A percentile compares a stretch with the other conserved stretches of the same genome.
Conservation (phyloP, 73 alveolate species). For the Symbiodinium natans region DNA sequence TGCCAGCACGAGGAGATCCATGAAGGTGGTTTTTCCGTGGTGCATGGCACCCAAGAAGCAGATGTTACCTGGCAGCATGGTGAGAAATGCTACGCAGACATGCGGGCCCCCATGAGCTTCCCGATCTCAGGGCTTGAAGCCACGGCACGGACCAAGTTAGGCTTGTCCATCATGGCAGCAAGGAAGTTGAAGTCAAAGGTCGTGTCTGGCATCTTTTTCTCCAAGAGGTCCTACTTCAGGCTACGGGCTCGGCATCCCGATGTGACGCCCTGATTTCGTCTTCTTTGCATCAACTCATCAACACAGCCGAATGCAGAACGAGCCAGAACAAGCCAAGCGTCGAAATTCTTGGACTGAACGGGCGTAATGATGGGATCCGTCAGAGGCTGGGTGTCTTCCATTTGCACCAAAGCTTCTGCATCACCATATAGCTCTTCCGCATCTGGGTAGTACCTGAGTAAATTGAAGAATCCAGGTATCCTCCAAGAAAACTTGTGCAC, state of each 20-base stretch:
- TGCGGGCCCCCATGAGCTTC: not conserved
- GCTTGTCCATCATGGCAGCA: constrained; percentile 98
- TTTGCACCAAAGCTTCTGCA: constrained; percentile 99
- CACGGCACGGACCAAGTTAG: constrained; percentile 96
- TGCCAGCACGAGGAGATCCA: constrained; percentile 98
- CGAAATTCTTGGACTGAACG: constrained; percentile 97
- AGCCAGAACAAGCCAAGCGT: constrained; percentile 41
- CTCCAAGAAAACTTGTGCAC: constrained; percentile 87
- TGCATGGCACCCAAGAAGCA: constrained; percentile 99
- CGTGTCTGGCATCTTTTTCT: constrained; percentile 97
- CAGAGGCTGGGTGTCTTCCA: constrained; percentile 99
- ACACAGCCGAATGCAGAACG: too few relatives aligned
- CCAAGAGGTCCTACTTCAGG: constrained; percentile 96
- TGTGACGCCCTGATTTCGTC: too few relatives aligned
- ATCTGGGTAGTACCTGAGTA: constrained; percentile 98
- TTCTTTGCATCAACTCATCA: too few relatives aligned
- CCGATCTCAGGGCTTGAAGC: not conserved
- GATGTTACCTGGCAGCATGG: constrained; percentile 95
- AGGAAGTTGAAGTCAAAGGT: constrained; percentile 98
- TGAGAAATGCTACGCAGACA: not conserved
- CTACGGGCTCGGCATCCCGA: too few relatives aligned
- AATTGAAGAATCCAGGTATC: constrained; percentile 95
- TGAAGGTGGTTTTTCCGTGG: constrained; percentile 99
- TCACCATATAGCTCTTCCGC: constrained; percentile 98
- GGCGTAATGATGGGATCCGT: constrained; percentile 99